Base-by-base conservation (phyloP, 1,284 basidiomycete genomes). In the Tylopilus sp. region DNA sequence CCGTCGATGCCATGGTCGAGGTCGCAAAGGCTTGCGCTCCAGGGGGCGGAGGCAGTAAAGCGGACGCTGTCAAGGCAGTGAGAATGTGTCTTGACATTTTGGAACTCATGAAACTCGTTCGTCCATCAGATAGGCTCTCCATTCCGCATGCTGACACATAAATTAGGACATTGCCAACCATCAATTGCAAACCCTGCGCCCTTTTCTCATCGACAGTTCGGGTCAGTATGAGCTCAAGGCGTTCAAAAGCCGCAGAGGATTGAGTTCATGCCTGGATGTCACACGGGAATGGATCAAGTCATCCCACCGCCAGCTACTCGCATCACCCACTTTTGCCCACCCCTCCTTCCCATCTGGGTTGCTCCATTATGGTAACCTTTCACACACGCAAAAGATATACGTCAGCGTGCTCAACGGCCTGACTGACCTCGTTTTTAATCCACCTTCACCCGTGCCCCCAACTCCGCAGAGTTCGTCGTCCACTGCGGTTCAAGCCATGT, bases 91-190 rank as follows among this genome's bases (percentile, higher is more conserved):
- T 97, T 66, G 92, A 95, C 68, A 86, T 96, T 52, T 75, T 95
- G 46, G 93, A 97, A 72, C 77, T 94, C 57, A 96, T 97, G 93
- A 95, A 95, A 75, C 77, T 97, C 59, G 91, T 89, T 62, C 67
- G 87, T 78, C 28, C 56, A 35, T 53, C 51, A 39, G 42, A 54
- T 47, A 47, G 41, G 33, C 51, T 54, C 19, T 51, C 48, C 46
- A 43, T 57, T 43, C 37, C 53, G 12, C 37, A 16, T 43, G 29
- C 54, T 57, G 26, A 57, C 54, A 46, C 60, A 59, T 55, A 26
- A 29, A 54, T 56, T 39, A 93, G 91, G 93, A 97, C 68, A 92
- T 96, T 57, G 92, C 93, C 34, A 97, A 97, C 66, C 93, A 96
- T 70, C 93, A 96, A 71, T 79, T 96, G 18, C 87, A 93, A 65